Evolutionary conservation across 2,329 filamentous ascomycete genomes (phyloP), one percentile per base, ranked within the genome.

Genomic region (Nigrograna mackinnonii): DNA sequence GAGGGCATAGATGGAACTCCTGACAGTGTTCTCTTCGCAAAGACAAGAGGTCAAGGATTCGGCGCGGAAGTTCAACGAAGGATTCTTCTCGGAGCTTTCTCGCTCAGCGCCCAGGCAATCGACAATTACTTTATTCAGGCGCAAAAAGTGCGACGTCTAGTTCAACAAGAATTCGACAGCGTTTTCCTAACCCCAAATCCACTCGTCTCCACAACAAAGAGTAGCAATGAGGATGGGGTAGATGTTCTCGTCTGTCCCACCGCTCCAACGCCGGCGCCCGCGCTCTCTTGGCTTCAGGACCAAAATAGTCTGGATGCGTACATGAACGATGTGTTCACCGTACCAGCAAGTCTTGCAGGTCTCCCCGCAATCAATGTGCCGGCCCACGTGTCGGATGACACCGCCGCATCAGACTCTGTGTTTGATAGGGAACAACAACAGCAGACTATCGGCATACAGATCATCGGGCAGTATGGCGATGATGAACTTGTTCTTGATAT

Each of bases 101-200:
- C 86, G 30, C 78, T 99, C 39, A 95, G 89, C 68, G 91, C 92
- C 0, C 83, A 87, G 47, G 91, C 91, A 7, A 94, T 95, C 61
- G 87, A 96, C 67, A 99, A 97, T 66, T 96, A 97, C 69, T 99
- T 99, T 61, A 82, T 96, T 49, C 87, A 96, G 65, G 94, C 94
- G 34, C 94, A 99, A 70, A 86, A 86, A 52, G 83, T 96, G 28
- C 85, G 94, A 1, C 80, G 89, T 41, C 75, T 95, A 14, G 89
- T 99, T 2, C 86, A 94, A 63, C 74, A 76, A 22, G 94, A 99
- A 61, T 99, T 99, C 64, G 84, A 97, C 68, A 72, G 78, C 2
- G 84, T 89, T 1, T 96, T 99, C 63, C 68, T 71, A 13, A 69
- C 83, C 32, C 71, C 72, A 3, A 91, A 96, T 60, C 87, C 86